Base-by-base conservation (phyloP, 495 filamentous ascomycete genomes). In the Parachaetomium inaequale region DNA sequence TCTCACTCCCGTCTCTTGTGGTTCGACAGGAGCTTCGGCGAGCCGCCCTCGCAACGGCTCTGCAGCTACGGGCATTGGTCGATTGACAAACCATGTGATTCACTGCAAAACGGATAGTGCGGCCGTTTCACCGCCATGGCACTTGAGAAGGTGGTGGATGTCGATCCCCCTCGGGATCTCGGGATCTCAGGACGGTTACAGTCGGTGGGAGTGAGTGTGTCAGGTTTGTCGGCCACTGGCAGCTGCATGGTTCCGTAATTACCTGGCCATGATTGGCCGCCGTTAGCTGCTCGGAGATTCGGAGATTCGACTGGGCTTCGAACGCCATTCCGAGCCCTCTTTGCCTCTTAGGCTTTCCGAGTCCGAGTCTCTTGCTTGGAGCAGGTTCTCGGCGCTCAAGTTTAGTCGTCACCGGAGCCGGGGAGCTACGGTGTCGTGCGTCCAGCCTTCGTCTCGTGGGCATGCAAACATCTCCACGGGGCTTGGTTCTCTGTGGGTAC, bases 241-340 rank as follows among this genome's bases (percentile, higher is more conserved):
- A 46, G 42, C 14, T 61, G 58, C 58, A 54, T 19, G 38, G 36
- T 45, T 42, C 58, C 23, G 47, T 60, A 61, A 61, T 61, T 17
- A 8, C 19, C 19, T 4, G 36, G 25, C 21, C 21, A 12, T 46
- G 58, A 61, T 61, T 61, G 49, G 58, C 40, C 46, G n/a, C 36
- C 38, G 40, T 21, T 7, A 15, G 17, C 17, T 21, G 26, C 36
- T 61, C 58, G 58, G 58, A 61, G 21, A 12, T 46, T 61, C 58
- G 58, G 58, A 52, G 34, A 61, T 59, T 50, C 57, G 57, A 42
- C 3, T 15, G n/a, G 15, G 19, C 23, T 29, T 32, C 55, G 12
- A 46, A 34, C 15, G 38, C 38, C 54, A 45, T 56, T 42, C 36
- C 36, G 31, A 26, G 19, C 2, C 25, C 4, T 55, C 36, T 17